Evolutionary conservation across 2,329 filamentous ascomycete genomes (phyloP).

Genomic region (Cladosporium austrohemisphaericum): DNA sequence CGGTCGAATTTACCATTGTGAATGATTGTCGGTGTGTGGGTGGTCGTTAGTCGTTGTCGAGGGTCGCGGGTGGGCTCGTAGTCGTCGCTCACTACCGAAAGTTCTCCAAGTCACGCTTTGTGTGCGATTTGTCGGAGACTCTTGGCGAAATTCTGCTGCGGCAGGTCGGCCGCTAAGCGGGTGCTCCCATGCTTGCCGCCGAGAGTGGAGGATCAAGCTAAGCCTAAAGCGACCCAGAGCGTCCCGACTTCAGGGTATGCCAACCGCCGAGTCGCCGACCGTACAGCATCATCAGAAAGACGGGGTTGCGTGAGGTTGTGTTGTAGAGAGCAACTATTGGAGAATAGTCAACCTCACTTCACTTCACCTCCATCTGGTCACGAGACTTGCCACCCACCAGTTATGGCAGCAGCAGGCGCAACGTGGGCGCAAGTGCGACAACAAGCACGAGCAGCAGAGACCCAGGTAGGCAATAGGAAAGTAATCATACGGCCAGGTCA

Average conservation of each 20-base stretch:
- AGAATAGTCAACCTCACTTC: not conserved
- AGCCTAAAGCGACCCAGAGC: no score
- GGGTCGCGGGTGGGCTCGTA: constrained; percentile 18
- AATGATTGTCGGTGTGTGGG: constrained; percentile 19
- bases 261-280: not conserved
- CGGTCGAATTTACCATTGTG: constrained; percentile 29
- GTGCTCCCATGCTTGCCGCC: no score
- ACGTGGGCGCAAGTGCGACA: constrained; percentile 92
- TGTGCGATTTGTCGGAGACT: no score
- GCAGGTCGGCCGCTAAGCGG: no score
- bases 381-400: not conserved
- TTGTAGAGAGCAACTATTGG: no score
- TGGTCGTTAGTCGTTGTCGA: constrained; percentile 16
- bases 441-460: constrained; percentile 83
- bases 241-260: no score
- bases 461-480: constrained; percentile 60
- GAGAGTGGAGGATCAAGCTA: no score
- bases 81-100: constrained; percentile 5
- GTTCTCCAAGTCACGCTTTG: constrained; percentile 3
- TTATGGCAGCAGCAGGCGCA: constrained; percentile 41
- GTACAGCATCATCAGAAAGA: constrained; percentile 13
- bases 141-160: no score
- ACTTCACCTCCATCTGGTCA: not conserved
- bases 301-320: not conserved
- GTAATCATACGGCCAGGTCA: constrained; percentile 13